These are phyloP conservation scores for Dendryphion nanum DNA, from an alignment of 2,329 filamentous ascomycete genomes.

Conservation along the genomic window DNA sequence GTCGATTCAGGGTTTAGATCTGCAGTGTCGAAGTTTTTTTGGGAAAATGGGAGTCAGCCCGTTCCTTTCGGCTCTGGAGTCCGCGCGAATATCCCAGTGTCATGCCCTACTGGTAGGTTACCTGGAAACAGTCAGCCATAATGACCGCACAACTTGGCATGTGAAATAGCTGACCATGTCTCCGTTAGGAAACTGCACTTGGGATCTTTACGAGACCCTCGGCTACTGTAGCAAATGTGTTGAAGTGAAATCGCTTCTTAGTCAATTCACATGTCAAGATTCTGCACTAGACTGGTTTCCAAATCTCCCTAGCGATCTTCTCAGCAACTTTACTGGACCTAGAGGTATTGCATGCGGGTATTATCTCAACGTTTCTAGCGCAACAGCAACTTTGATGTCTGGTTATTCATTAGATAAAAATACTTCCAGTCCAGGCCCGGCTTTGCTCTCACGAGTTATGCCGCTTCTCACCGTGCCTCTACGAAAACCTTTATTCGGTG, in stretches of 20 bases:
- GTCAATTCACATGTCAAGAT: constrained; percentile 2
- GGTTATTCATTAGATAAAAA: constrained; percentile 2
- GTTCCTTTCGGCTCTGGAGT: constrained; percentile 20
- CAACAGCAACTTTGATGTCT: constrained; percentile 4
- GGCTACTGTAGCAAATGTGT: constrained; percentile 12
- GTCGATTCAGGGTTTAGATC: constrained; percentile 6
- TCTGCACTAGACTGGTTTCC: constrained; percentile 4
- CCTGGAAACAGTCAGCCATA: no score
- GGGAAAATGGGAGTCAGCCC: constrained; percentile 17
- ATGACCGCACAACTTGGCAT: no score
- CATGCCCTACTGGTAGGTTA: constrained; percentile 24
- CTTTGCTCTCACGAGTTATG: not conserved
- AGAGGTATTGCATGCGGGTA: constrained; percentile 5
- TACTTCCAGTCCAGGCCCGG: not conserved
- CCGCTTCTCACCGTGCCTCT: constrained; percentile 6
- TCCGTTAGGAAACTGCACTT: constrained; percentile 19
- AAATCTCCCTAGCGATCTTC: not conserved
- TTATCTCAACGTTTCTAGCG: constrained; percentile 6
- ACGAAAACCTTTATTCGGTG: constrained; percentile 7
- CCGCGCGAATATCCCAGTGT: constrained; percentile 21
- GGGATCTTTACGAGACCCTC: constrained; percentile 12
- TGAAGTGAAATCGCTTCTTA: constrained; percentile 3
- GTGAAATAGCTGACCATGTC: no score
- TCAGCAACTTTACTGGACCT: not conserved
- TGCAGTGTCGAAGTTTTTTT: constrained; percentile 9